These are phyloP conservation scores for Fusarium circinatum DNA, from an alignment of 2,329 filamentous ascomycete genomes.

Conservation along the genomic window DNA sequence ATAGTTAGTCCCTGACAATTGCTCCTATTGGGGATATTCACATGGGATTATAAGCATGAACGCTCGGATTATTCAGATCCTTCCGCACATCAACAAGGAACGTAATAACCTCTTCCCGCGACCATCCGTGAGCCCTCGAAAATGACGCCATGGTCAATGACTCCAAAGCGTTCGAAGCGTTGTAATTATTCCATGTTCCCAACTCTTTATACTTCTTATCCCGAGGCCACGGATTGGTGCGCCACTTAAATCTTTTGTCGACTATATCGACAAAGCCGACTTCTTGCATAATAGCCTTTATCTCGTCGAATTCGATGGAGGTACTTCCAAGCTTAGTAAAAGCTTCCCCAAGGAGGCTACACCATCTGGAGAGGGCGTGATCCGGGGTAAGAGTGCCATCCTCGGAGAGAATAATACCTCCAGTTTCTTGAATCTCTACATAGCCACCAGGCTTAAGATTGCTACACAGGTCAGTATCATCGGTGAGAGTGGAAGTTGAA, in stretches of 20 bases:
- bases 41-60: slow-evolving; percentile 33
- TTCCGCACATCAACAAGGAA: slow-evolving; percentile 25
- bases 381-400: background rate
- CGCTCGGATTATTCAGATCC: slow-evolving; percentile 3
- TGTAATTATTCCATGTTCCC: slow-evolving; percentile 8
- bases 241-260: slow-evolving; percentile 12
- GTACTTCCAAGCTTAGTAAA: background rate
- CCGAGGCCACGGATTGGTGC: slow-evolving; percentile 12
- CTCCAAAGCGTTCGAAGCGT: background rate
- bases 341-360: background rate
- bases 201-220: slow-evolving; percentile 24
- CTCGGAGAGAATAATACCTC: background rate
- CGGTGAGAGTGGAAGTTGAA: fast-evolving
- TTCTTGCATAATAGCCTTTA: slow-evolving; percentile 9
- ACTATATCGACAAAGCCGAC: background rate
- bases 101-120: background rate
- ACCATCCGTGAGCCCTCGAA: slow-evolving; percentile 18
- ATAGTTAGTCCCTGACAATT: fast-evolving
- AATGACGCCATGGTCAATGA: slow-evolving; percentile 16
- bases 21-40: fast-evolving
- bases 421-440: slow-evolving; percentile 4
- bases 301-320: background rate
- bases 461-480: background rate
- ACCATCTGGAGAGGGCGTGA: slow-evolving; percentile 1
- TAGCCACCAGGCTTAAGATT: background rate